Base-by-base conservation (phyloP, 2,329 filamentous ascomycete species). In the Cladosporium cucumerinum region DNA sequence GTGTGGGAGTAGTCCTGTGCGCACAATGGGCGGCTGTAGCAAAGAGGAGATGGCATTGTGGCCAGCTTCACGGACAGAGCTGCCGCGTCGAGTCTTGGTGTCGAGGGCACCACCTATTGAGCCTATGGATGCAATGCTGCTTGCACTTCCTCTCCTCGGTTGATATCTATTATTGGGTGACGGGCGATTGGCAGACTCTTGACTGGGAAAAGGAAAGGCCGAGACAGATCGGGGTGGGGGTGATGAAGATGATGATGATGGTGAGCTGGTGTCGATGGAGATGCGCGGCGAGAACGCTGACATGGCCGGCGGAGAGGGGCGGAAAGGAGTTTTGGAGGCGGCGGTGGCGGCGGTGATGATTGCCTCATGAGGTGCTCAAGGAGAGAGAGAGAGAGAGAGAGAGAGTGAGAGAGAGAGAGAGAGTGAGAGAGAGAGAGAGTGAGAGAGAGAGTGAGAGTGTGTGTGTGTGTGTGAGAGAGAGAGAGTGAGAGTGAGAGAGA, bases 21-120 rank as follows among this genome's bases (percentile, higher is more conserved):
- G 87, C 65, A 96, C 87, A 70, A 97, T 96, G 3, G 94, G 92
- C 30, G 92, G 89, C 74, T 96, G 91, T 4, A 98, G 85, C n/a
- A 98, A 84, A 1, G 92, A 96, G 10, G 93, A 97, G 71, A 98
- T 98, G 67, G 95, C 93, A 85, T 97, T 97, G 72, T 93, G 91
- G 12, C 89, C 87, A n/a, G 87, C 86, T 78, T 97, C 93, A 59
- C 81, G 84, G 71, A 89, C 82, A 18, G 88, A 80, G 81, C 85
- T 78, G 82, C 79, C 78, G 67, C 83, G 77, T 77, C 83, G 81
- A 1, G 85, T 80, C n/a, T 86, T 58, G 10, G 86, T 87, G 74
- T 97, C 92, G 66, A 96, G 81, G 39, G 87, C 85, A n/a, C 92
- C 92, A 67, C 93, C 93, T 75, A 96, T 87, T 34, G 93, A 97